Conservation (phyloP, 2,329 filamentous ascomycete species). For the Colletotrichum spinosum region DNA sequence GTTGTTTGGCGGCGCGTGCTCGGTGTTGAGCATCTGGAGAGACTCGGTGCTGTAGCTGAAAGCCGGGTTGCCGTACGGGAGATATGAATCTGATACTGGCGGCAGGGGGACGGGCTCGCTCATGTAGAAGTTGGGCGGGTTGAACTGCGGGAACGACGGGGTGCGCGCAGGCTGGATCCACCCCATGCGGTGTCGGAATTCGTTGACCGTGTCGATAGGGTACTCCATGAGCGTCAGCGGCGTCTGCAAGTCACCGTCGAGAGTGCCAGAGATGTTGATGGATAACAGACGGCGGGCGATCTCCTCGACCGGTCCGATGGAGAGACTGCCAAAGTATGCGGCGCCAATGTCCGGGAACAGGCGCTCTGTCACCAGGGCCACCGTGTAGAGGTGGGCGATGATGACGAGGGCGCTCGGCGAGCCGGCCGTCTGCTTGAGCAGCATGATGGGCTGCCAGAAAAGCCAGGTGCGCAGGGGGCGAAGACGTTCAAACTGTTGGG, state of each 20-base stretch:
- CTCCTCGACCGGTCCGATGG: constrained; percentile 84
- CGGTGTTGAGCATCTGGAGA: constrained; percentile 65
- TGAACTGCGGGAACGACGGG: constrained; percentile 71
- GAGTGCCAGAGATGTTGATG: constrained; percentile 70
- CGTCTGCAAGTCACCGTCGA: constrained; percentile 69
- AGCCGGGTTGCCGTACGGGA: constrained; percentile 67
- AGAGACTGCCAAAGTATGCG: constrained; percentile 86
- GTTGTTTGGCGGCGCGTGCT: constrained; percentile 58
- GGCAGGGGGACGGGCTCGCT: constrained; percentile 57
- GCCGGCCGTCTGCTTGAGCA: constrained; percentile 80
- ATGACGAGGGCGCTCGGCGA: constrained; percentile 85
- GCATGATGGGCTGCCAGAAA: constrained; percentile 92
- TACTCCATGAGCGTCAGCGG: constrained; percentile 78
- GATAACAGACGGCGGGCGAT: constrained; percentile 82
- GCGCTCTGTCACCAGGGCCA: constrained; percentile 87
- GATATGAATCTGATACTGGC: constrained; percentile 55
- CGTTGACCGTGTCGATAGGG: constrained; percentile 75
- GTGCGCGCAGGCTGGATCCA: constrained; percentile 72
- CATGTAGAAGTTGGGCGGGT: constrained; percentile 65
- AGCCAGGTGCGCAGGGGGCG: constrained; percentile 92
- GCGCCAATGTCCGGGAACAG: constrained; percentile 92
- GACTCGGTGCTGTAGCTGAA: constrained; percentile 75
- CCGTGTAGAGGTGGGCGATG: constrained; percentile 91
- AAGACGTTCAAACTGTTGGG: constrained; percentile 90
- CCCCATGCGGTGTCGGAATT: constrained; percentile 77